These are phyloP conservation scores for Ricinus communis DNA, from an alignment of 345 rosid species.

Conservation along the genomic window DNA sequence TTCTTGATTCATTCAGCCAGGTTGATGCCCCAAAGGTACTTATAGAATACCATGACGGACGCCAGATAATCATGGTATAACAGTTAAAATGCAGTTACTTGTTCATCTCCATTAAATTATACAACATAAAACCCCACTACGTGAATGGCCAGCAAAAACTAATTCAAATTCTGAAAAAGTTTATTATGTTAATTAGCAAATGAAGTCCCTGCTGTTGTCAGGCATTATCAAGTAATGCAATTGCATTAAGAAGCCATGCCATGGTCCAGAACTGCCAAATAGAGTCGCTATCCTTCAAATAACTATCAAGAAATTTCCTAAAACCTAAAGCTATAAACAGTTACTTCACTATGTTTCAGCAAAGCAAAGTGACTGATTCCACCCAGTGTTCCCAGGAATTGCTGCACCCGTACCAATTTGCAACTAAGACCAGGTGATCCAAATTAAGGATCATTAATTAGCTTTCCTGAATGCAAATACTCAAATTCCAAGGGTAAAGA, in stretches of 20 bases:
- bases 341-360: not conserved
- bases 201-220: not conserved
- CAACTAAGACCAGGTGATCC: too few species aligned
- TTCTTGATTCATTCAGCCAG: not conserved
- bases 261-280: not conserved
- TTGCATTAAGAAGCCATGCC: not conserved
- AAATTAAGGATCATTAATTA: too few species aligned
- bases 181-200: constrained; percentile 2
- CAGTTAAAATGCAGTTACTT: too few species aligned
- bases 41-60: too few species aligned
- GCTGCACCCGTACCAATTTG: too few species aligned
- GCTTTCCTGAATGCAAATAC: too few species aligned
- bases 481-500: too few species aligned
- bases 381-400: too few species aligned
- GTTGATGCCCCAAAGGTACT: too few species aligned
- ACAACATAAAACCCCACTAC: not conserved
- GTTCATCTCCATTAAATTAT: not conserved
- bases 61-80: too few species aligned
- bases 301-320: not conserved
- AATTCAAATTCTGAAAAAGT: not conserved
- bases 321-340: not conserved
- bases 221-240: not conserved
- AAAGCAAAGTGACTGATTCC: not conserved
- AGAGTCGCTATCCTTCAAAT: constrained; percentile 6
- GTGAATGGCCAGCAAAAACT: not conserved